Percentiles rank a stretch among this genome's conserved stretches.
Evolutionary conservation across 139 green algal genomes (phyloP).

Genomic region (Pseudopediastrum boryanum): DNA sequence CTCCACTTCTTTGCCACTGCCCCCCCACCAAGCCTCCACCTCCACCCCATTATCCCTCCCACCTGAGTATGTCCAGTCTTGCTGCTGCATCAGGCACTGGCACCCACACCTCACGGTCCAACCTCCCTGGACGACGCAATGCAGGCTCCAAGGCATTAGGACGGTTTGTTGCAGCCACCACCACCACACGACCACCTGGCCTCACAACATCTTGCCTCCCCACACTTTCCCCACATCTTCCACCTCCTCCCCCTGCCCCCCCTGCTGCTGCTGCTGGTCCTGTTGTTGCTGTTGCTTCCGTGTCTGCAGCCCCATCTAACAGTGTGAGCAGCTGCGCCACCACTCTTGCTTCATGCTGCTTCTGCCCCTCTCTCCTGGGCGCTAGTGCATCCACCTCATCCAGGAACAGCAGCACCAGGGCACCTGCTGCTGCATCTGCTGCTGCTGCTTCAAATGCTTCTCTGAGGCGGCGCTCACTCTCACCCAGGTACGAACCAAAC

Average conservation of each 20-base stretch:
- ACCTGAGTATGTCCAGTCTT: conserved; percentile 53
- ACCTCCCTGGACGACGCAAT: conserved; percentile 81
- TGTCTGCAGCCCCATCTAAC: conserved; percentile 72
- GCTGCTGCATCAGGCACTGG: conserved; percentile 56
- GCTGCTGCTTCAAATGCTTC: conserved; percentile 78
- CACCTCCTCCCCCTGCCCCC: background rate
- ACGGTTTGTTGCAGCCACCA: conserved; percentile 89
- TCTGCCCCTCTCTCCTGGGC: conserved; percentile 61
- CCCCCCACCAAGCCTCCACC: too few species aligned
- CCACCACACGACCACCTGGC: conserved; percentile 49
- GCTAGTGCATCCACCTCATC: conserved; percentile 92
- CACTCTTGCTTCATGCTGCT: conserved; percentile 80
- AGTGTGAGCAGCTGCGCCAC: conserved; percentile 96
- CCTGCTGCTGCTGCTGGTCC: background rate
- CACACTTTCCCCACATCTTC: background rate
- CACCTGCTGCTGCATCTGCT: conserved; percentile 48
- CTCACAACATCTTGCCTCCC: background rate
- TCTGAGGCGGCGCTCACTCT: conserved; percentile 87
- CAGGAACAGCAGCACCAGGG: conserved; percentile 81
- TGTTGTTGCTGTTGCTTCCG: conserved; percentile 6
- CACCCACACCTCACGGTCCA: conserved; percentile 90
- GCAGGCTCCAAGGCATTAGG: conserved; percentile 92
- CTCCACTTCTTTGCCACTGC: too few species aligned
- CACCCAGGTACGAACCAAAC: conserved; percentile 80
- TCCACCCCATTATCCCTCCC: too few species aligned